Evolutionary conservation across 371 early-diverging fungal genomes (phyloP).

Genomic region (Apophysomyces variabilis): DNA sequence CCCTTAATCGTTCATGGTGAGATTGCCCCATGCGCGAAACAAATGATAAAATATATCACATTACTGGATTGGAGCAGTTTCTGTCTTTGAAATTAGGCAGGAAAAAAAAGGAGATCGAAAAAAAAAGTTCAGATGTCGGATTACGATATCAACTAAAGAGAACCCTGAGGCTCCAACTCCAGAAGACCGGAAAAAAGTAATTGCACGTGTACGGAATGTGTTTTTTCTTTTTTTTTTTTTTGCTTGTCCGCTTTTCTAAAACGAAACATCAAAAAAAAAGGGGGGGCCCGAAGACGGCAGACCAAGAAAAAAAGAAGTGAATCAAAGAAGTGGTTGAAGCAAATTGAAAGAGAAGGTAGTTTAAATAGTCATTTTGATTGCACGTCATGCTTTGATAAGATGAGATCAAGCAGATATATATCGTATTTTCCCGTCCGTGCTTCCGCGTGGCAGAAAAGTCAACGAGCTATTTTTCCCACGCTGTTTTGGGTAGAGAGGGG

Average conservation of each 20-base stretch:
- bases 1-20: neutral
- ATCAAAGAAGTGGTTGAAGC: too few species aligned
- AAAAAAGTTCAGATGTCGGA: neutral
- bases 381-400: too few species aligned
- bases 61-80: neutral
- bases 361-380: too few species aligned
- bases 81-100: neutral
- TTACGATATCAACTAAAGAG: neutral
- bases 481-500: too few species aligned
- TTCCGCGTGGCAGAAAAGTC: too few species aligned
- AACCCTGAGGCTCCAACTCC: neutral
- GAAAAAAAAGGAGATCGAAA: neutral
- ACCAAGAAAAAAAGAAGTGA: too few species aligned
- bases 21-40: neutral
- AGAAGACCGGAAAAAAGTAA: conserved; percentile 4
- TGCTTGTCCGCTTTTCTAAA: conserved; percentile 2
- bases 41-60: neutral
- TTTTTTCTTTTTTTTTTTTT: neutral
- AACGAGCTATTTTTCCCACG: too few species aligned
- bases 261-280: too few species aligned
- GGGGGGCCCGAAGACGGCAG: too few species aligned
- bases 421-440: too few species aligned
- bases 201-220: neutral
- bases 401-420: too few species aligned
- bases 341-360: too few species aligned